Conservation (phyloP, 2,329 filamentous ascomycete genomes). For the Xylaria sp. region DNA sequence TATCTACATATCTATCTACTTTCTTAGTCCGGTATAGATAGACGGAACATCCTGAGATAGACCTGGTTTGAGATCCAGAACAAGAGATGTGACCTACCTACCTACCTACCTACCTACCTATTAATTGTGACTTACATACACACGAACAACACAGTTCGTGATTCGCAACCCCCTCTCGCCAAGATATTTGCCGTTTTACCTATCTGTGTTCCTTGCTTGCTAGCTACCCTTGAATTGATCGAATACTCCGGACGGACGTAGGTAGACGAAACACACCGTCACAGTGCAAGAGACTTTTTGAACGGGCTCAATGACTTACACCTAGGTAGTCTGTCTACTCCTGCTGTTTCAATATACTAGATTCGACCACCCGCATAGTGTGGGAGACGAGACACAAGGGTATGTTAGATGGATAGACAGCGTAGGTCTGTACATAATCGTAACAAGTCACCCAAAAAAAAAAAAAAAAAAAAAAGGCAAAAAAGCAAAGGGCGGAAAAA, state of each 20-base stretch:
- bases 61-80: conserved; percentile 3
- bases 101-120: neutral
- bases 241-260: neutral
- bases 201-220: neutral
- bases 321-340: neutral
- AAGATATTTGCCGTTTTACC: conserved; percentile 11
- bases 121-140: neutral
- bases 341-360: neutral
- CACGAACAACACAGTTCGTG: conserved; percentile 8
- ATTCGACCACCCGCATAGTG: conserved; percentile 10
- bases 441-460: neutral
- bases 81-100: neutral
- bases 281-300: neutral
- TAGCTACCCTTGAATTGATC: neutral
- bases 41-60: too few relatives aligned
- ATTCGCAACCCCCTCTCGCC: conserved; percentile 24
- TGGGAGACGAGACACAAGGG: conserved; percentile 13
- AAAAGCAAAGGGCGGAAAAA: neutral
- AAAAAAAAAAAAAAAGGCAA: too few relatives aligned
- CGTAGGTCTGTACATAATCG: neutral
- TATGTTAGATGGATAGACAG: neutral
- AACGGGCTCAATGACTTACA: neutral
- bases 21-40: neutral
- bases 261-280: neutral
- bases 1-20: neutral